Evolutionary conservation across 75 land plant genomes (phyloP).

Genomic region (Cupressus sempervirens): DNA sequence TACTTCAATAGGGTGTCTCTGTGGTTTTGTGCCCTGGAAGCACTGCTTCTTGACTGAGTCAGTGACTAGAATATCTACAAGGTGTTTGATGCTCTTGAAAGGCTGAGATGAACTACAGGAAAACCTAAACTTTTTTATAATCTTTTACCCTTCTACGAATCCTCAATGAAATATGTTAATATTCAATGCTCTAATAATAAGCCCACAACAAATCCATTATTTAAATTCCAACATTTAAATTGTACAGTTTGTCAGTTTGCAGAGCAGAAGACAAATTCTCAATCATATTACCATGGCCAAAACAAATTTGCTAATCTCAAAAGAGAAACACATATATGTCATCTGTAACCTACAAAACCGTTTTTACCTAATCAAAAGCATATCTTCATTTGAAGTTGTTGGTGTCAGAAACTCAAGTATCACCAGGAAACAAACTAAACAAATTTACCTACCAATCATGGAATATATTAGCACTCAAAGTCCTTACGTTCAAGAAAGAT

Average conservation of each 20-base stretch:
- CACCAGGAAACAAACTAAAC: background rate
- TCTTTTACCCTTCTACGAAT: background rate
- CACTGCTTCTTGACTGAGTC: background rate
- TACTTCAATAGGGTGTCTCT: background rate
- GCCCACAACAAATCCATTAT: background rate
- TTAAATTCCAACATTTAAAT: background rate
- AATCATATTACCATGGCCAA: background rate
- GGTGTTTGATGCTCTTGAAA: background rate
- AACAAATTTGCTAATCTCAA: background rate
- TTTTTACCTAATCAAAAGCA: too few species aligned
- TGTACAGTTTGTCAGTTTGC: background rate
- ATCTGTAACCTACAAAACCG: background rate
- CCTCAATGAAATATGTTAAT: background rate
- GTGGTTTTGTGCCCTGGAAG: background rate
- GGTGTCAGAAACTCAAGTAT: background rate
- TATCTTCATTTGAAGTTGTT: background rate
- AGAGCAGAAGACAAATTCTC: background rate
- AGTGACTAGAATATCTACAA: background rate
- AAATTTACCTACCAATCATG: background rate
- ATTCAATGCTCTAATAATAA: background rate
- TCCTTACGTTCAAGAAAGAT: background rate
- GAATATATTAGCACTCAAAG: background rate
- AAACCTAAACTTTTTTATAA: background rate
- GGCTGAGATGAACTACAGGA: background rate
- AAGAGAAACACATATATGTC: background rate